phyloP scores from a whole-genome alignment of 768 basidiomycete species.

The Lactarius hengduanensis region DNA sequence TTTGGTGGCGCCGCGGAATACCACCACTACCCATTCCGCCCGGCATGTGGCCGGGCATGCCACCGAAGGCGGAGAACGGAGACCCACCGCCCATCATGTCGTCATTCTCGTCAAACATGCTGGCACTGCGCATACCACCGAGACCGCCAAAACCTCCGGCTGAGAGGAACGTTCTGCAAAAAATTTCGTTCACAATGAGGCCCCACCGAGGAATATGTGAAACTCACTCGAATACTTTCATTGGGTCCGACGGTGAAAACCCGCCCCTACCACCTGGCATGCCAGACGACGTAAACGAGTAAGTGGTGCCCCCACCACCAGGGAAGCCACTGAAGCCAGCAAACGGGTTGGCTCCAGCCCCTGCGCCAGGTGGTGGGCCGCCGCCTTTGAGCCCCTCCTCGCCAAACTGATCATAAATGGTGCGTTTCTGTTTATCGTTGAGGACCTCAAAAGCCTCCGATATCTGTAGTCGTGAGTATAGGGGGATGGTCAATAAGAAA shows the following conservation, averaged over 20 bases:
- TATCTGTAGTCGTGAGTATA: slow-evolving; percentile 48
- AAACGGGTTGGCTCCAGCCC: slow-evolving; percentile 40
- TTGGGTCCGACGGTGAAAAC: slow-evolving; percentile 78
- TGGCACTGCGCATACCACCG: slow-evolving; percentile 34
- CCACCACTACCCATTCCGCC: slow-evolving; percentile 44
- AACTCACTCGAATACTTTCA: slow-evolving; percentile 85
- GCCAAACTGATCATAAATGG: slow-evolving; percentile 90
- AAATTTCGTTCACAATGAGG: slow-evolving; percentile 11
- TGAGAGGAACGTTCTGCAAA: slow-evolving; percentile 57
- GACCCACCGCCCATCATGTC: slow-evolving; percentile 44
- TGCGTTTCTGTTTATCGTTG: slow-evolving; percentile 79
- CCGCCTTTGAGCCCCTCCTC: slow-evolving; percentile 90
- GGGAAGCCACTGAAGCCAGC: slow-evolving; percentile 44
- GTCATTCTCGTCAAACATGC: slow-evolving; percentile 38
- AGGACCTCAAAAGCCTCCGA: slow-evolving; percentile 97
- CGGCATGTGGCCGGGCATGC: slow-evolving; percentile 61
- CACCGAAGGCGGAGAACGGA: slow-evolving; percentile 36
- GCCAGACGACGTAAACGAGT: slow-evolving; percentile 46
- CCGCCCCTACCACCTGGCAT: slow-evolving; percentile 41
- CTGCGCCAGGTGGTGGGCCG: slow-evolving; percentile 52
- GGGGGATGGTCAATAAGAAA: neutral
- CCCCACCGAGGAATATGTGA: neutral
- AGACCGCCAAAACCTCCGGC: slow-evolving; percentile 41
- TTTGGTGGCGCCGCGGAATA: neutral
- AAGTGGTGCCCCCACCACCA: slow-evolving; percentile 49